phyloP scores from a whole-genome alignment of 2,329 filamentous ascomycete genomes.

The Aureobasidium uvarum region DNA sequence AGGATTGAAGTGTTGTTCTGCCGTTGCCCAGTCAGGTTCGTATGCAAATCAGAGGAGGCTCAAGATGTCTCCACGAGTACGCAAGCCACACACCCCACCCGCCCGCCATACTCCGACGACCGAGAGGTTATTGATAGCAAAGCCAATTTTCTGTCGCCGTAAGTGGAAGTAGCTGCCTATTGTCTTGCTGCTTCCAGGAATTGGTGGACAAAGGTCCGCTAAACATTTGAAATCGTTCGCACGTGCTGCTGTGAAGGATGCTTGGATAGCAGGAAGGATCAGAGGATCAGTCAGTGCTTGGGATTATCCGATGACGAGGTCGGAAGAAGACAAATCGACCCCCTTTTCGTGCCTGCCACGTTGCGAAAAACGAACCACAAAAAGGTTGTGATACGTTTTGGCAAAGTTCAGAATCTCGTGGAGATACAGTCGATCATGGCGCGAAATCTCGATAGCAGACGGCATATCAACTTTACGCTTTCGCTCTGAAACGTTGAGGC shows the following conservation, averaged over 20 bases:
- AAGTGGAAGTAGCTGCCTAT: conserved; percentile 8
- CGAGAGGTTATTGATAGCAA: conserved; percentile 19
- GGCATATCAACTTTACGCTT: not conserved
- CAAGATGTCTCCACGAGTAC: conserved; percentile 2
- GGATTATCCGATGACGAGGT: not conserved
- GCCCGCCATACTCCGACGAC: conserved; percentile 1
- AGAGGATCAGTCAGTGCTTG: not conserved
- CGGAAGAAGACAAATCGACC: not conserved
- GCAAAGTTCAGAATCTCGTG: not conserved
- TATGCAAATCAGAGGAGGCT: conserved; percentile 1
- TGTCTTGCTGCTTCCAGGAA: not conserved
- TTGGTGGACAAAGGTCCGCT: not conserved
- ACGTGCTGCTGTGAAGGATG: conserved; percentile 6
- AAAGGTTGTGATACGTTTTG: not conserved
- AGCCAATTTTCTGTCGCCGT: not conserved
- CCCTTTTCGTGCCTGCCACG: conserved; percentile 4
- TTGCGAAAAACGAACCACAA: not conserved
- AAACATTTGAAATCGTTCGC: conserved; percentile 15
- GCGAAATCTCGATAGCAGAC: conserved; percentile 1
- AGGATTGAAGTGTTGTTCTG: not conserved
- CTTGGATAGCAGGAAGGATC: conserved; percentile 6
- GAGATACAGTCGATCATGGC: conserved; percentile 18
- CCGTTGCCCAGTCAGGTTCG: conserved; percentile 14
- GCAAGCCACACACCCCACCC: conserved; percentile 3
- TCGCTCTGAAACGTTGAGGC: conserved; percentile 12